Evolutionary conservation across 768 basidiomycete species (phyloP).

Genomic region (Lactifluus rugatus): DNA sequence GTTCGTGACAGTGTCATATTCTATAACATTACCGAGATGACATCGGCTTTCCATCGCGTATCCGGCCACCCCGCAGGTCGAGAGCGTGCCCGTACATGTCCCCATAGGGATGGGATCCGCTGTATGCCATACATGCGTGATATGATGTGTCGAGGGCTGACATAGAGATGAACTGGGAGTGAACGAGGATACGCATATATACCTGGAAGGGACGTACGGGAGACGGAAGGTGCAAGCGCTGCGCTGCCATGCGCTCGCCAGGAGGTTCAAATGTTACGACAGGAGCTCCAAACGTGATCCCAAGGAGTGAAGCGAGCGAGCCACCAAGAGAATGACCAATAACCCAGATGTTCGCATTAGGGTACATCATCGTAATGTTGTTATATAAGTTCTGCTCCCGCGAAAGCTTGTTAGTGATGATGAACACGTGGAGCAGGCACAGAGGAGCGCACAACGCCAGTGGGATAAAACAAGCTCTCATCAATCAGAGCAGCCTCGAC

Average conservation of each 20-base stretch:
- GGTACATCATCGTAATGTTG: conserved; percentile 88
- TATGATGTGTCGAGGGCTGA: conserved; percentile 62
- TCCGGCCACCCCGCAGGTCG: conserved; percentile 71
- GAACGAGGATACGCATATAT: too few relatives aligned
- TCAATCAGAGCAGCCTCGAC: conserved; percentile 67
- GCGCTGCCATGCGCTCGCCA: conserved; percentile 49
- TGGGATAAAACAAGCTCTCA: conserved; percentile 80
- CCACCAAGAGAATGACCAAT: conserved; percentile 83
- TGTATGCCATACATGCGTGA: conserved; percentile 87
- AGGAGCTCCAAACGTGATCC: conserved; percentile 85
- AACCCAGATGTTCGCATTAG: too few relatives aligned
- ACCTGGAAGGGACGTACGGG: conserved; percentile 44
- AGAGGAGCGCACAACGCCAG: conserved; percentile 56
- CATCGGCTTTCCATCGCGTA: conserved; percentile 75
- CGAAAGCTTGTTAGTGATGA: background rate
- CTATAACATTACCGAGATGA: conserved; percentile 76
- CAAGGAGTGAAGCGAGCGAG: conserved; percentile 71
- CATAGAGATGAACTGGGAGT: too few relatives aligned
- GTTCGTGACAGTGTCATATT: conserved; percentile 88
- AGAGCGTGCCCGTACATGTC: conserved; percentile 65
- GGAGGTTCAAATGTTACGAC: conserved; percentile 88
- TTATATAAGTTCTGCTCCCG: conserved; percentile 73
- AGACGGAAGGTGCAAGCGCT: conserved; percentile 75
- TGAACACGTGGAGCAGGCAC: too few relatives aligned
- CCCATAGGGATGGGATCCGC: conserved; percentile 92